These are phyloP conservation scores for Leucoagaricus sp. DNA, from an alignment of 1,284 basidiomycete genomes.

Conservation along the genomic window DNA sequence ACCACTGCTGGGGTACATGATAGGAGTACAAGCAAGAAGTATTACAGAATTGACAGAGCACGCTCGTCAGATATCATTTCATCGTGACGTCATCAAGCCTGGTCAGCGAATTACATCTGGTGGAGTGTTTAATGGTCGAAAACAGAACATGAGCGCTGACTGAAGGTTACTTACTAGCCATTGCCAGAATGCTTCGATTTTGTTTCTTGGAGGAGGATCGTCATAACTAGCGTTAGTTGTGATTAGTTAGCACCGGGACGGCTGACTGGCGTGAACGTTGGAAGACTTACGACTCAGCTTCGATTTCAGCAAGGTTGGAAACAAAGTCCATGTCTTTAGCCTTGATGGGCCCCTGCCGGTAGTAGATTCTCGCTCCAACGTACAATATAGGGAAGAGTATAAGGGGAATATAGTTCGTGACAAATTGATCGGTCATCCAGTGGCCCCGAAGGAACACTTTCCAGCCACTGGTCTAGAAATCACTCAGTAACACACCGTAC, in stretches of 20 bases:
- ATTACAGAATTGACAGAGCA: neutral
- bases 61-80: neutral
- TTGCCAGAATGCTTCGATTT: slow-evolving; percentile 66
- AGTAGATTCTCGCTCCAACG: slow-evolving; percentile 53
- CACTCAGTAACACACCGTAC: neutral
- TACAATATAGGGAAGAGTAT: slow-evolving; percentile 79
- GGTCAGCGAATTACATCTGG: slow-evolving; percentile 19
- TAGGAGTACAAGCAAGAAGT: neutral
- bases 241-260: slow-evolving; percentile 2
- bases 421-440: slow-evolving; percentile 63
- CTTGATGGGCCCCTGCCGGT: slow-evolving; percentile 46
- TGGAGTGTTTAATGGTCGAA: neutral
- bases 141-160: neutral
- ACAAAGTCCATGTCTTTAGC: slow-evolving; percentile 80
- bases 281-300: slow-evolving; percentile 57
- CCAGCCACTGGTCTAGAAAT: slow-evolving; percentile 69
- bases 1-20: neutral
- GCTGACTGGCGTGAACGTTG: neutral
- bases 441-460: slow-evolving; percentile 70
- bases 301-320: slow-evolving; percentile 69
- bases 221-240: slow-evolving; percentile 44
- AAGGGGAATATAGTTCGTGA: slow-evolving; percentile 82
- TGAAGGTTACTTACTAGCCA: slow-evolving; percentile 58
- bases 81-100: neutral
- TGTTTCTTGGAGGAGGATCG: slow-evolving; percentile 72